Conservation (phyloP, 768 basidiomycete species). For the Agaricus subrufescens region DNA sequence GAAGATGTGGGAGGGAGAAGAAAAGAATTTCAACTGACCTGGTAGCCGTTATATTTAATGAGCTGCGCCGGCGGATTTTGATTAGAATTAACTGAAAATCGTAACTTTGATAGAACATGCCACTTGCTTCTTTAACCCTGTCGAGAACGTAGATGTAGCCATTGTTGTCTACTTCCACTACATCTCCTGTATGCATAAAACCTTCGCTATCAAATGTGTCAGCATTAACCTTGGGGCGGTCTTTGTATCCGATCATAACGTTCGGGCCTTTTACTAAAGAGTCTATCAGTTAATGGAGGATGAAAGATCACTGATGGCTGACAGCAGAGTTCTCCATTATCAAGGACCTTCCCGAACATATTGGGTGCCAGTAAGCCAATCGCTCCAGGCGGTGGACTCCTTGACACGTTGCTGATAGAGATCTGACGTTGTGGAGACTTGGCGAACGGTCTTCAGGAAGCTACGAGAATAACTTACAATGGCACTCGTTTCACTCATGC, state of each 20-base stretch:
- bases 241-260: not conserved
- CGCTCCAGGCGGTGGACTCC: not conserved
- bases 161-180: not conserved
- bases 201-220: conserved; percentile 1
- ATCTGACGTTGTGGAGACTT: not conserved
- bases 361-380: not conserved
- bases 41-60: conserved; percentile 4
- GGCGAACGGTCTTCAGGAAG: not conserved
- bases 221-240: not conserved
- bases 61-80: not conserved
- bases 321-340: conserved; percentile 2
- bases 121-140: not conserved
- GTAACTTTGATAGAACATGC: not conserved
- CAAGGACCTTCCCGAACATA: not conserved
- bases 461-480: not conserved
- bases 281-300: no score
- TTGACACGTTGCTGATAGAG: not conserved
- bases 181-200: not conserved
- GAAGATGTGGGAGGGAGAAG: not conserved
- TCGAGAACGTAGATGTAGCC: conserved; percentile 4
- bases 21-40: not conserved
- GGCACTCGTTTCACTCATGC: conserved; percentile 4
- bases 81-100: not conserved
- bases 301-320: not conserved
- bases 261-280: not conserved